Percentiles rank a stretch among this genome's conserved stretches.
Conservation (phyloP, 257 asterid genomes). For the Coffea canephora region DNA sequence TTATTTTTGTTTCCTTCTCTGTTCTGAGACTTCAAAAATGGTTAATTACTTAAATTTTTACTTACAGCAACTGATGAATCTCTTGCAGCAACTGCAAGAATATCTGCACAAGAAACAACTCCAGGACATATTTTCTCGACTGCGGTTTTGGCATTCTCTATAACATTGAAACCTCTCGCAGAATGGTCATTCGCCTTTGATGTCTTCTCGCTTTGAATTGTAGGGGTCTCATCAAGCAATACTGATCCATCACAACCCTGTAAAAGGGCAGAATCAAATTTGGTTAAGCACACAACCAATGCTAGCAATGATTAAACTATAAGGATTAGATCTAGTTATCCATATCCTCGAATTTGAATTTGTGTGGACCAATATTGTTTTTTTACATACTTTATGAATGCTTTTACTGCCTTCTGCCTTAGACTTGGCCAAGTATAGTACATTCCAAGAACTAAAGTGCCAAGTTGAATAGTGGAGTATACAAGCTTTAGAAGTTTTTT, state of each 20-base stretch:
- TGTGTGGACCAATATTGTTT: too few relatives aligned
- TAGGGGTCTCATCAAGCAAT: slow-evolving; percentile 15
- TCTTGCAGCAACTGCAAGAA: slow-evolving; percentile 20
- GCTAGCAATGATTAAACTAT: too few relatives aligned
- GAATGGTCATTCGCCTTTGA: slow-evolving; percentile 5
- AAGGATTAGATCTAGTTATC: too few relatives aligned
- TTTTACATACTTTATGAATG: too few relatives aligned
- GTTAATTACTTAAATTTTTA: too few relatives aligned
- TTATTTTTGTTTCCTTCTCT: background rate
- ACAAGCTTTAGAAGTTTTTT: too few relatives aligned
- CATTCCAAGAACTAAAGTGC: too few relatives aligned
- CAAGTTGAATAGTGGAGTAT: too few relatives aligned
- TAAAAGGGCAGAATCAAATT: background rate
- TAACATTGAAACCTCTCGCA: slow-evolving; percentile 18
- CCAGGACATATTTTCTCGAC: slow-evolving; percentile 24
- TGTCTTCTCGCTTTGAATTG: slow-evolving; percentile 21
- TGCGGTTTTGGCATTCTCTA: slow-evolving; percentile 8
- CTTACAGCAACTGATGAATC: slow-evolving; percentile 25
- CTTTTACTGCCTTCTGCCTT: too few relatives aligned
- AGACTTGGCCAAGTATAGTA: too few relatives aligned
- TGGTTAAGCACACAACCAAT: background rate
- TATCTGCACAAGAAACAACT: slow-evolving; percentile 32
- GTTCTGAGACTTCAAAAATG: background rate
- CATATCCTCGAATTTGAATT: too few relatives aligned
- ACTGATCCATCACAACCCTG: slow-evolving; percentile 28